Percentiles rank a stretch among this genome's conserved stretches.
Evolutionary conservation across 495 filamentous ascomycete species (phyloP).

Genomic region (Penicillium dipodomyicola): DNA sequence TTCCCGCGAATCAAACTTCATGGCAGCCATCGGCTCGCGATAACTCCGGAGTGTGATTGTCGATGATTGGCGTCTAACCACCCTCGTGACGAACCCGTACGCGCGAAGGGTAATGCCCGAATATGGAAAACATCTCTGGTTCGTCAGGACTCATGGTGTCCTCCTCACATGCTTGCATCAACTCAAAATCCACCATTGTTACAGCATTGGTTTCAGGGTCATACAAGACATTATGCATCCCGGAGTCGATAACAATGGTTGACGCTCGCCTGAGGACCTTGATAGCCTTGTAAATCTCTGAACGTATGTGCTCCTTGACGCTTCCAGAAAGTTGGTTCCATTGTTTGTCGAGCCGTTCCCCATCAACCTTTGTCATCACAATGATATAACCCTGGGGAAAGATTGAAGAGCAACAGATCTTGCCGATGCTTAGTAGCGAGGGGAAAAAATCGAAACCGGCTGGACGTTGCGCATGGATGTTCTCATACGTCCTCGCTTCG

Average conservation of each 20-base stretch:
- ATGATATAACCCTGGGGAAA: background rate
- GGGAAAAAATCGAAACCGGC: background rate
- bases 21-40: background rate
- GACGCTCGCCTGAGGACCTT: background rate
- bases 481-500: slow-evolving; percentile 2
- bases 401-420: slow-evolving; percentile 2
- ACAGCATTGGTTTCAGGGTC: background rate
- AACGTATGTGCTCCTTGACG: background rate
- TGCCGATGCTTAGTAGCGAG: slow-evolving; percentile 1
- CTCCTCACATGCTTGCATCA: slow-evolving; percentile 1
- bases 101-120: background rate
- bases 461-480: slow-evolving; percentile 1
- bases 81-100: background rate
- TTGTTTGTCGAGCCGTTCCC: slow-evolving; percentile 1
- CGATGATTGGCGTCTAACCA: background rate
- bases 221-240: slow-evolving; percentile 1
- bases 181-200: slow-evolving; percentile 1
- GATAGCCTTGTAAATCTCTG: slow-evolving; percentile 1
- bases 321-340: background rate
- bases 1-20: background rate
- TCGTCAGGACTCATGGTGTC: slow-evolving; percentile 1
- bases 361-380: slow-evolving; percentile 1
- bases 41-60: background rate
- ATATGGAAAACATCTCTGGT: slow-evolving; percentile 2
- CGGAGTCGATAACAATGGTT: slow-evolving; percentile 1